Conservation (phyloP, 495 filamentous ascomycete genomes). For the Aspergillus bertholletiae region DNA sequence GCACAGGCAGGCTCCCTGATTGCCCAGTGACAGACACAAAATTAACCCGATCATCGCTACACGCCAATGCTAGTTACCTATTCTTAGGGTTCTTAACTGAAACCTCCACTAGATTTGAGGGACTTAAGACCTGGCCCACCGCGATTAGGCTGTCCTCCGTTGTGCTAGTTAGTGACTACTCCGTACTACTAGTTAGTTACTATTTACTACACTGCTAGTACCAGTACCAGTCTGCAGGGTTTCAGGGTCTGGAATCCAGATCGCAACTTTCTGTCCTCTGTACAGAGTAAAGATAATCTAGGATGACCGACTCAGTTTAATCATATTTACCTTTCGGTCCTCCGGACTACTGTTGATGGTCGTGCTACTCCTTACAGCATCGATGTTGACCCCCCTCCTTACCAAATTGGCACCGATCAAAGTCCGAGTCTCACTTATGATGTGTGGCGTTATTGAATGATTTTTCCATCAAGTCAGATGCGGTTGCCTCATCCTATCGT, state of each 20-base stretch:
- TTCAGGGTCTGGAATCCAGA: not conserved
- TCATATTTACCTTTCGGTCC: no score
- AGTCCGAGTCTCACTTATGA: not conserved
- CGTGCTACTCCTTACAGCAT: not conserved
- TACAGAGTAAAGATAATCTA: no score
- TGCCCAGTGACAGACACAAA: no score
- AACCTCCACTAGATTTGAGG: not conserved
- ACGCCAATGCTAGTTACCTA: conserved; percentile 4
- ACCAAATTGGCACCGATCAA: not conserved
- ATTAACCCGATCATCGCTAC: conserved; percentile 6
- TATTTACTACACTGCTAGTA: no score
- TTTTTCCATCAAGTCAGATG: not conserved
- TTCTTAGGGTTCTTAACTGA: conserved; percentile 13
- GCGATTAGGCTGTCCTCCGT: not conserved
- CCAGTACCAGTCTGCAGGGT: no score
- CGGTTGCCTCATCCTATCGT: not conserved
- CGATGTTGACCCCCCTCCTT: not conserved
- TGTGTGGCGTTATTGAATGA: not conserved
- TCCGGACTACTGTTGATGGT: no score
- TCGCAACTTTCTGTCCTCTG: no score
- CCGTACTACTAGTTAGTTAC: no score
- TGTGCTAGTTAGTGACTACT: no score
- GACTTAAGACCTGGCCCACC: not conserved
- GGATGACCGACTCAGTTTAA: no score
- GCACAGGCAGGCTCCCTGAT: no score